Evolutionary conservation across 768 basidiomycete species (phyloP).

Genomic region (Psilocybe subaeruginosa): DNA sequence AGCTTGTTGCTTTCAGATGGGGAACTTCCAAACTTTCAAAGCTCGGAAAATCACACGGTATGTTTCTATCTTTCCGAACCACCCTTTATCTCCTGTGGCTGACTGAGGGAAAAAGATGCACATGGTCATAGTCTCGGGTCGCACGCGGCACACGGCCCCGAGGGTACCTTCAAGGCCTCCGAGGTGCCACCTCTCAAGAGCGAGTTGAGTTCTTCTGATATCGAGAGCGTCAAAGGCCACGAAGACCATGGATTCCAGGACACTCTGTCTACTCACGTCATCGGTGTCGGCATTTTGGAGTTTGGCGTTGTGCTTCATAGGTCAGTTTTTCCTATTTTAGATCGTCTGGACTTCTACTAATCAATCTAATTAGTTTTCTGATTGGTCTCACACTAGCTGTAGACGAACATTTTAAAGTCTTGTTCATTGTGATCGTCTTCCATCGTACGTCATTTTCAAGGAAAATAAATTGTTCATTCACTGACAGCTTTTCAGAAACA

Average conservation of each 20-base stretch:
- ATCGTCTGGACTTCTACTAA: background rate
- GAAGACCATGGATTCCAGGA: constrained; percentile 34
- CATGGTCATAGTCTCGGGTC: constrained; percentile 67
- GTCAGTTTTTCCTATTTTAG: constrained; percentile 28
- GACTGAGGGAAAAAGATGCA: constrained; percentile 43
- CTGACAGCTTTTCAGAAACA: constrained; percentile 55
- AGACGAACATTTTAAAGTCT: constrained; percentile 73
- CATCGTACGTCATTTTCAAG: constrained; percentile 69
- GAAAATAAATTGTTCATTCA: background rate
- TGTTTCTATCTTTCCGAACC: constrained; percentile 2
- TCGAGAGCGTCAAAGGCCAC: constrained; percentile 31
- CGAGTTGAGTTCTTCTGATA: constrained; percentile 25
- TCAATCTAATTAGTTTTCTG: constrained; percentile 53
- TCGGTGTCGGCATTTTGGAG: constrained; percentile 91
- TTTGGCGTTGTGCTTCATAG: constrained; percentile 92
- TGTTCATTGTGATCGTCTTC: constrained; percentile 91
- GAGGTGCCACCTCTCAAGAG: constrained; percentile 14
- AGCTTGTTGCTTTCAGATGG: constrained; percentile 86
- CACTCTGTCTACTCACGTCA: constrained; percentile 64
- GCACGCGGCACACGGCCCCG: constrained; percentile 75
- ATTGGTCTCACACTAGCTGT: constrained; percentile 95
- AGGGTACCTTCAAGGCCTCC: constrained; percentile 30
- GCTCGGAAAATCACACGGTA: constrained; percentile 68
- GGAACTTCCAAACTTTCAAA: constrained; percentile 73
- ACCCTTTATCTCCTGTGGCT: background rate